phyloP scores from a whole-genome alignment of 345 rosid genomes.

The Bruguiera gymnorhiza region DNA sequence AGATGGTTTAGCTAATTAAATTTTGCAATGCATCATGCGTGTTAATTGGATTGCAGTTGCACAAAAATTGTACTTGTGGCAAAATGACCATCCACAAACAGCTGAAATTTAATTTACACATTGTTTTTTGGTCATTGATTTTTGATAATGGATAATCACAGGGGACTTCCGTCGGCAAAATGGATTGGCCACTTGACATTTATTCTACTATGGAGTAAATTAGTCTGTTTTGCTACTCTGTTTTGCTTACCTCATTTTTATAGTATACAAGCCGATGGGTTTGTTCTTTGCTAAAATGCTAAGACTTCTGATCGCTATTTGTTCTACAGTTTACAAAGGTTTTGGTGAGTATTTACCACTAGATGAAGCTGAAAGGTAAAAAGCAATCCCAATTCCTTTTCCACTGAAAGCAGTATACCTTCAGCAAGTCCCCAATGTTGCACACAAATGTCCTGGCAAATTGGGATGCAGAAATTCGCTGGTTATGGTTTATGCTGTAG shows the following conservation, averaged over 20 bases:
- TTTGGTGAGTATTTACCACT: not conserved
- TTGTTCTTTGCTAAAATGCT: too few species aligned
- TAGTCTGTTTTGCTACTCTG: too few species aligned
- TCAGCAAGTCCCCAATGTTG: slow-evolving; percentile 90
- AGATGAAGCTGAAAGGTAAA: not conserved
- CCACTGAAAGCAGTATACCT: slow-evolving; percentile 35
- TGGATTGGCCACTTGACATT: too few species aligned
- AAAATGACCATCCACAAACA: not conserved
- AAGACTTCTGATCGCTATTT: too few species aligned
- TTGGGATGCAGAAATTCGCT: slow-evolving; percentile 81
- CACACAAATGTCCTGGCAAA: slow-evolving; percentile 79
- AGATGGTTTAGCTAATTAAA: slow-evolving; percentile 20
- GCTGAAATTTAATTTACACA: not conserved
- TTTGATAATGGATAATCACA: not conserved
- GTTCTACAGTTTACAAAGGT: slow-evolving; percentile 17
- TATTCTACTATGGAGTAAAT: too few species aligned
- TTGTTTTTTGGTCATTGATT: not conserved
- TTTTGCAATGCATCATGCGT: not conserved
- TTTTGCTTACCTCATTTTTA: too few species aligned
- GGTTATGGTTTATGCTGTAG: too few species aligned
- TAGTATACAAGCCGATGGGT: too few species aligned
- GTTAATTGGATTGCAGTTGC: not conserved
- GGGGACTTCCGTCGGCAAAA: too few species aligned
- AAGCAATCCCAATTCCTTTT: not conserved
- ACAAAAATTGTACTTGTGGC: not conserved